These are phyloP conservation scores for Cryphonectria carpinicola DNA, from an alignment of 2,329 filamentous ascomycete species.

Conservation along the genomic window DNA sequence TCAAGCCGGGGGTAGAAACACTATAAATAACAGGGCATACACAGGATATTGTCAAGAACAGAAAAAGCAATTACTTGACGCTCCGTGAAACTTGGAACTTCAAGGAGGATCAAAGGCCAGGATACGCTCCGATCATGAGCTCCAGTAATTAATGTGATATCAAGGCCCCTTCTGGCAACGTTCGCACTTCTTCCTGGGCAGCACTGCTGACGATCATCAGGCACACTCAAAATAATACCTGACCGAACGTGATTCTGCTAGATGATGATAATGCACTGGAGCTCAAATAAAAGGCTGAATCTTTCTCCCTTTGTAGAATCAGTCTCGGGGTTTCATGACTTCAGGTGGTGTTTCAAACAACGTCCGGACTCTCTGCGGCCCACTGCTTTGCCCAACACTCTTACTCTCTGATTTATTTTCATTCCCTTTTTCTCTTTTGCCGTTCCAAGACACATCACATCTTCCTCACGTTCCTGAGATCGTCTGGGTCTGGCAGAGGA, in stretches of 20 bases:
- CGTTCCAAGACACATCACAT: background rate
- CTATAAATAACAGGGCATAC: no score
- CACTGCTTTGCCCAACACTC: background rate
- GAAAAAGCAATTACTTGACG: no score
- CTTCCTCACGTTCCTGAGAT: no score
- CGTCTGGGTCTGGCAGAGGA: background rate
- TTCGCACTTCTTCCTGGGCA: background rate
- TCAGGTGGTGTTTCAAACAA: constrained; percentile 1
- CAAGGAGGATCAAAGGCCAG: no score
- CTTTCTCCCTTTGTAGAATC: background rate
- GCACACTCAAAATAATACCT: background rate
- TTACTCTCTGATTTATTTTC: background rate
- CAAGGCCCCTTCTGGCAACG: no score
- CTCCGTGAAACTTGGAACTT: no score
- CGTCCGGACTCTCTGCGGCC: background rate
- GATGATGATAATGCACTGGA: background rate
- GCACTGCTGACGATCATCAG: background rate
- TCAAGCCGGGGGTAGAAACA: background rate
- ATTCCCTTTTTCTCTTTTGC: background rate
- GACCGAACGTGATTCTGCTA: background rate
- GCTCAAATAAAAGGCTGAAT: background rate
- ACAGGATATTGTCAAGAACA: no score
- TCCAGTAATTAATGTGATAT: no score
- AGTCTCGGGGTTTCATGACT: background rate
- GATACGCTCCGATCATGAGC: no score